Evolutionary conservation across 2,329 filamentous ascomycete species (phyloP).

Genomic region (Aphanoascus verrucosus): DNA sequence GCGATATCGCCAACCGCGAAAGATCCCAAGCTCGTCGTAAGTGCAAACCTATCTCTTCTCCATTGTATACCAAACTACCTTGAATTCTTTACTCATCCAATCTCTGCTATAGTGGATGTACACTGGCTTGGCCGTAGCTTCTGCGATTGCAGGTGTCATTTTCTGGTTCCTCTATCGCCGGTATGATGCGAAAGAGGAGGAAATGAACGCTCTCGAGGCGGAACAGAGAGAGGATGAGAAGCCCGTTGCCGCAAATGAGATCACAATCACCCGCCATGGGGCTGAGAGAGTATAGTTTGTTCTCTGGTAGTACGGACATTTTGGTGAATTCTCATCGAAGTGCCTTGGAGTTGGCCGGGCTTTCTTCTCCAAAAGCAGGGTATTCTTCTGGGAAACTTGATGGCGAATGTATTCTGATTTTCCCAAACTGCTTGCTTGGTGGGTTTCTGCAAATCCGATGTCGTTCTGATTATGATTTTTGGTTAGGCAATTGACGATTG

Average conservation of each 20-base stretch:
- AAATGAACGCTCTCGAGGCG: conserved; percentile 41
- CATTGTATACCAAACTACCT: neutral
- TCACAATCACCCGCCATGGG: neutral
- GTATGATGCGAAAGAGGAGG: conserved; percentile 41
- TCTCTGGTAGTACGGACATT: neutral
- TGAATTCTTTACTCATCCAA: neutral
- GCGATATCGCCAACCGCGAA: conserved; percentile 50
- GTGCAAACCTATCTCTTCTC: neutral
- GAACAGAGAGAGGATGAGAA: conserved; percentile 11
- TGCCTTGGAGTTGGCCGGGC: too few species aligned
- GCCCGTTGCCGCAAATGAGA: conserved; percentile 10
- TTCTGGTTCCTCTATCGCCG: conserved; percentile 45
- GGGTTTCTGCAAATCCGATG: too few species aligned
- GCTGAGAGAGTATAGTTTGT: neutral
- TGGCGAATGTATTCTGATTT: too few species aligned
- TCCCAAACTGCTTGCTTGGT: too few species aligned
- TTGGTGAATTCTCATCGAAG: too few species aligned
- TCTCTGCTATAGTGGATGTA: conserved; percentile 47
- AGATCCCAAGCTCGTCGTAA: conserved; percentile 49
- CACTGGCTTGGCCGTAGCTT: conserved; percentile 43
- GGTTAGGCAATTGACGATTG: too few species aligned
- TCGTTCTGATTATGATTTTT: too few species aligned
- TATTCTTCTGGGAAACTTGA: too few species aligned
- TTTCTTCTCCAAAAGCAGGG: too few species aligned
- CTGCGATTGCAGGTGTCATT: conserved; percentile 39